phyloP scores from a whole-genome alignment of 441 rosid species.

The Dalechampia spathulata region DNA sequence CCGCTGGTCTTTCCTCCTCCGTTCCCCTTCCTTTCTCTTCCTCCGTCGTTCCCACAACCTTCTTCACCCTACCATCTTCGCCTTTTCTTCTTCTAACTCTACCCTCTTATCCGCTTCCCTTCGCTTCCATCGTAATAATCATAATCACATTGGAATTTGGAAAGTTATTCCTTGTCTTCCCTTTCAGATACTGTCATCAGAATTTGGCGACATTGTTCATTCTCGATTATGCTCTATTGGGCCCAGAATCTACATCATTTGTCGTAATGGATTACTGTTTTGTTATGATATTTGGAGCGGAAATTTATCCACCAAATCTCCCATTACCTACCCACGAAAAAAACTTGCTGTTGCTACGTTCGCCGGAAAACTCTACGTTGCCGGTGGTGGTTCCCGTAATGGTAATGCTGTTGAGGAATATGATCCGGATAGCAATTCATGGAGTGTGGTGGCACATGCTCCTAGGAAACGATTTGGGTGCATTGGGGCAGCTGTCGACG shows the following conservation, averaged over 20 bases:
- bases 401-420: slow-evolving; percentile 65
- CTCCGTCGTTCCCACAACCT: slow-evolving; percentile 49
- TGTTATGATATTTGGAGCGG: slow-evolving; percentile 65
- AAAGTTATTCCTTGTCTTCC: slow-evolving; percentile 30
- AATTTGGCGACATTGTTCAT: slow-evolving; percentile 22
- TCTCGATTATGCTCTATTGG: slow-evolving; percentile 56
- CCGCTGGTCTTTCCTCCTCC: slow-evolving; percentile 70
- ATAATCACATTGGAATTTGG: too few species aligned
- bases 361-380: slow-evolving; percentile 57
- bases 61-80: slow-evolving; percentile 44
- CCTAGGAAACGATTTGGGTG: slow-evolving; percentile 71
- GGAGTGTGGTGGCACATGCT: slow-evolving; percentile 53
- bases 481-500: slow-evolving; percentile 66
- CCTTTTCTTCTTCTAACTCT: slow-evolving; percentile 38
- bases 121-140: slow-evolving; percentile 11
- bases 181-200: neutral
- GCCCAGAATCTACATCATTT: slow-evolving; percentile 51
- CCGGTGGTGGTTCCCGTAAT: slow-evolving; percentile 47
- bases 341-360: slow-evolving; percentile 69
- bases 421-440: slow-evolving; percentile 52
- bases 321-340: slow-evolving; percentile 48
- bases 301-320: slow-evolving; percentile 34
- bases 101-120: slow-evolving; percentile 45
- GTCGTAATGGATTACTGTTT: slow-evolving; percentile 35
- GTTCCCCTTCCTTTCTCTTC: slow-evolving; percentile 45